Evolutionary conservation across 208 protist species (phyloP).

Genomic region (Crithidia bombi): DNA sequence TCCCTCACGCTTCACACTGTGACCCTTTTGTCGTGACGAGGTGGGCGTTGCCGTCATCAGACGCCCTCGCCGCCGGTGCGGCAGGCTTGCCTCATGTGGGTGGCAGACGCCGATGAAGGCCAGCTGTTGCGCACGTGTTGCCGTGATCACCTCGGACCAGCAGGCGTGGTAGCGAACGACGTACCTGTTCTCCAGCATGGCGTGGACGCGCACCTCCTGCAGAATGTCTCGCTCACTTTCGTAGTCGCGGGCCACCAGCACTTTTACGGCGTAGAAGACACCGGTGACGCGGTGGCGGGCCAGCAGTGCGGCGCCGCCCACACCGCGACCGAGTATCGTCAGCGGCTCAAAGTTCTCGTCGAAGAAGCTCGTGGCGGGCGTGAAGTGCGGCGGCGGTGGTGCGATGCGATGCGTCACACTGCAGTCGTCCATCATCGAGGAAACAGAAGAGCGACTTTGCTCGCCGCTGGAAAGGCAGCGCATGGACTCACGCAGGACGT

Average conservation of each 20-base stretch:
- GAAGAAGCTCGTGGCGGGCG: conserved; percentile 65
- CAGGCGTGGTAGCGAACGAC: conserved; percentile 82
- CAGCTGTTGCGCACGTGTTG: conserved; percentile 68
- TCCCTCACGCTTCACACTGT: conserved; percentile 1
- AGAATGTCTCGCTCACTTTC: conserved; percentile 68
- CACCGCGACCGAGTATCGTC: conserved; percentile 66
- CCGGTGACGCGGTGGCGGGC: conserved; percentile 77
- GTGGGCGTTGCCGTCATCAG: not conserved
- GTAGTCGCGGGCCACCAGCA: conserved; percentile 73
- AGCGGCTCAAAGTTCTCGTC: conserved; percentile 89
- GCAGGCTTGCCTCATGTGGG: conserved; percentile 37
- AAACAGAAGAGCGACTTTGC: conserved; percentile 1
- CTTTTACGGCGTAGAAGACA: conserved; percentile 88
- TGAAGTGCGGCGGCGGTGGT: conserved; percentile 15
- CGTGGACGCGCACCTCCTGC: conserved; percentile 78
- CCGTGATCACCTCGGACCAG: conserved; percentile 84
- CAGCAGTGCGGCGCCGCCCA: conserved; percentile 75
- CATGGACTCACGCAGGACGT: not conserved
- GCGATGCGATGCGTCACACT: conserved; percentile 29
- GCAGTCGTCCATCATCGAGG: conserved; percentile 14
- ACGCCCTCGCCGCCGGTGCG: not conserved
- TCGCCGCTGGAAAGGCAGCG: not conserved
- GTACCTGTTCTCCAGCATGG: conserved; percentile 56
- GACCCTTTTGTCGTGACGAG: not conserved
- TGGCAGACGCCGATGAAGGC: conserved; percentile 65